Conservation (phyloP, 176 grass and related monocot genomes). For the Eleusine indica region DNA sequence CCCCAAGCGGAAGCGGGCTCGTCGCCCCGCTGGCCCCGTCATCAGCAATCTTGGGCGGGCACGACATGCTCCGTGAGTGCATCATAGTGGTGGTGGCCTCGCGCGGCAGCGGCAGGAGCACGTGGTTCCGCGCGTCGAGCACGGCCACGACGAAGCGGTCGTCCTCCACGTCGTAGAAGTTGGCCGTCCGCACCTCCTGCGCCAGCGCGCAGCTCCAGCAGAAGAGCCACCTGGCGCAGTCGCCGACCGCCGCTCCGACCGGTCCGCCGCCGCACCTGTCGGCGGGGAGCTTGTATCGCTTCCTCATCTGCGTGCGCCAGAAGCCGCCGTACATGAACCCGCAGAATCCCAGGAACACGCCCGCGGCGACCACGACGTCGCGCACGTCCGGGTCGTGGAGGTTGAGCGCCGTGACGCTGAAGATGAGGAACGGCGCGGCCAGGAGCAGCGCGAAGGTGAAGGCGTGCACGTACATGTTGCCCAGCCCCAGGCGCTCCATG, state of each 20-base stretch:
- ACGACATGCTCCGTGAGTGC: constrained; percentile 60
- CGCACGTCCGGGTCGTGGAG: constrained; percentile 58
- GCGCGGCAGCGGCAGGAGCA: constrained; percentile 75
- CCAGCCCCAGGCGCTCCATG: constrained; percentile 95
- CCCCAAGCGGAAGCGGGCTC: not conserved
- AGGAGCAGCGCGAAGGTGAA: constrained; percentile 73
- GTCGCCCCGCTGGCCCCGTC: not conserved
- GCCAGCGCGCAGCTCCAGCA: constrained; percentile 89
- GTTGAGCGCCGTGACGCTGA: constrained; percentile 72
- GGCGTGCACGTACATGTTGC: constrained; percentile 98
- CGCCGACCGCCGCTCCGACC: constrained; percentile 46
- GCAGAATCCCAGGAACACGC: constrained; percentile 64
- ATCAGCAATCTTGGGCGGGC: constrained; percentile 60
- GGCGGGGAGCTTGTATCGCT: constrained; percentile 73
- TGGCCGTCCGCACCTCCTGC: constrained; percentile 90
- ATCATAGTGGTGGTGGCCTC: constrained; percentile 40
- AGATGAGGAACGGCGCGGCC: constrained; percentile 77
- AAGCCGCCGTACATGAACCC: constrained; percentile 85
- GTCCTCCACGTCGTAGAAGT: constrained; percentile 88
- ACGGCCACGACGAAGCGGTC: constrained; percentile 47
- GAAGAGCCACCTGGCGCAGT: constrained; percentile 83
- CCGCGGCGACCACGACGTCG: constrained; percentile 46
- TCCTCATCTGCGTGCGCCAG: constrained; percentile 93
- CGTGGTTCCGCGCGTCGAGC: constrained; percentile 45
- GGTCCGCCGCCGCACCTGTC: constrained; percentile 34